These are phyloP conservation scores for Aspergillus sclerotialis DNA, from an alignment of 2,329 filamentous ascomycete species.

Conservation along the genomic window DNA sequence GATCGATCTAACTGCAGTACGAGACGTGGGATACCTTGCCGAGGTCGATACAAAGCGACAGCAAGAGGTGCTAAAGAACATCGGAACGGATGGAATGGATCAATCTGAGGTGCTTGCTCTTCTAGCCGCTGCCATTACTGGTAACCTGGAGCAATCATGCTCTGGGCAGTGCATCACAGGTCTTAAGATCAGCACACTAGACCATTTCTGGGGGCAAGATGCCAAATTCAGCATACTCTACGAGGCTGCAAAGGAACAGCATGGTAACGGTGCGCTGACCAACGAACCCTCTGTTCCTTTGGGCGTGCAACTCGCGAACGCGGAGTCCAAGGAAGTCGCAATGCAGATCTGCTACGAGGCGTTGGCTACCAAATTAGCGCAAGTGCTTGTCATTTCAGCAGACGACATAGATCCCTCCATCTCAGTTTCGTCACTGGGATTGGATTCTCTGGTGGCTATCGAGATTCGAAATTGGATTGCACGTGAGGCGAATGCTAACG, in stretches of 20 bases:
- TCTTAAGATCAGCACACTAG: slow-evolving; percentile 35
- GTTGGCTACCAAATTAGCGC: slow-evolving; percentile 43
- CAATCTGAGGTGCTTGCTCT: slow-evolving; percentile 51
- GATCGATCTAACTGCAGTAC: slow-evolving; percentile 22
- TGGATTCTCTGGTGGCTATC: slow-evolving; percentile 24
- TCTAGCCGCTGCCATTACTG: slow-evolving; percentile 45
- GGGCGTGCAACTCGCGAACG: slow-evolving; percentile 38
- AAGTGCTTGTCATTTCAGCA: slow-evolving; percentile 36
- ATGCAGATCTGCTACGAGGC: slow-evolving; percentile 40
- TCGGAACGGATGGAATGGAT: slow-evolving; percentile 14
- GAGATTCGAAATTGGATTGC: slow-evolving; percentile 24
- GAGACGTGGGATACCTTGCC: slow-evolving; percentile 17
- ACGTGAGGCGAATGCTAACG: slow-evolving; percentile 21
- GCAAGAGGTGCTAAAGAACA: slow-evolving; percentile 18
- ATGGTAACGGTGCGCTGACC: slow-evolving; percentile 4
- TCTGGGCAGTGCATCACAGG: slow-evolving; percentile 50
- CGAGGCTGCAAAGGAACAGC: slow-evolving; percentile 27
- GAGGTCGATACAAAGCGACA: slow-evolving; percentile 12
- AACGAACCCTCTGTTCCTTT: slow-evolving; percentile 33
- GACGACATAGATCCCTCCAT: slow-evolving; percentile 14
- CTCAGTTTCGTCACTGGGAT: slow-evolving; percentile 14
- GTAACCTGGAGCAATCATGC: slow-evolving; percentile 37
- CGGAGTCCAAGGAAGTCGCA: slow-evolving; percentile 40
- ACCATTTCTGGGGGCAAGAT: slow-evolving; percentile 46
- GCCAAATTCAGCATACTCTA: slow-evolving; percentile 49